phyloP scores from a whole-genome alignment of 441 rosid species.

The Kokia cookei region DNA sequence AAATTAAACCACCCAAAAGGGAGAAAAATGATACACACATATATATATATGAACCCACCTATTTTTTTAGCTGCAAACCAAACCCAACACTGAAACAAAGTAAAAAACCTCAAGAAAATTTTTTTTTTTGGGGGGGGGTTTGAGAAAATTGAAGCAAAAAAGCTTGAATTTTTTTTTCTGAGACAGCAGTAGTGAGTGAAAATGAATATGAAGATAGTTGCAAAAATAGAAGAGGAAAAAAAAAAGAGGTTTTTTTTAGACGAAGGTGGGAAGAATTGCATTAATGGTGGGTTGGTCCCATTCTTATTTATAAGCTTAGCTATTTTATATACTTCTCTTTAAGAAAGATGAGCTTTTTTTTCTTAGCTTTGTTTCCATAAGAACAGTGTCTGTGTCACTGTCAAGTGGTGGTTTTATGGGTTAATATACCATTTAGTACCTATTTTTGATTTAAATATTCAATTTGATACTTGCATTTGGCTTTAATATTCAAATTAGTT shows the following conservation, averaged over 20 bases:
- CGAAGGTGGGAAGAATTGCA: conserved; percentile 29
- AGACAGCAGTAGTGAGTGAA: conserved; percentile 1
- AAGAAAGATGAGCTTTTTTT: too few relatives aligned
- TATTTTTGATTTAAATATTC: too few relatives aligned
- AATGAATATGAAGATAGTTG: not conserved
- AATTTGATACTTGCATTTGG: too few relatives aligned
- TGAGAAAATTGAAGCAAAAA: not conserved
- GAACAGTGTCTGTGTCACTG: too few relatives aligned
- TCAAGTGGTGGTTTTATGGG: too few relatives aligned
- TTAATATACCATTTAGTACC: too few relatives aligned
- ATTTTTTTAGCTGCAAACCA: conserved; percentile 9
- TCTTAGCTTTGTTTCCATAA: too few relatives aligned
- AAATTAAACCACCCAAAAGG: not conserved
- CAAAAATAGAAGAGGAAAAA: not conserved
- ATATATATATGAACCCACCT: conserved; percentile 9
- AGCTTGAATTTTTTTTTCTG: not conserved
- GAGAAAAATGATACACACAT: too few relatives aligned
- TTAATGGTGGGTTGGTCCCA: conserved; percentile 42
- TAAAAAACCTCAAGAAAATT: not conserved
- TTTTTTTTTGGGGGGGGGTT: conserved; percentile 1
- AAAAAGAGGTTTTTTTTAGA: not conserved
- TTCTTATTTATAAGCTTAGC: conserved; percentile 7
- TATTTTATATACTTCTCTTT: not conserved
- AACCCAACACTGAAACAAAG: conserved; percentile 4
- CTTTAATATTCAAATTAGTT: too few relatives aligned